Evolutionary conservation across 1,284 basidiomycete genomes (phyloP).

Genomic region (Malassezia caprae): DNA sequence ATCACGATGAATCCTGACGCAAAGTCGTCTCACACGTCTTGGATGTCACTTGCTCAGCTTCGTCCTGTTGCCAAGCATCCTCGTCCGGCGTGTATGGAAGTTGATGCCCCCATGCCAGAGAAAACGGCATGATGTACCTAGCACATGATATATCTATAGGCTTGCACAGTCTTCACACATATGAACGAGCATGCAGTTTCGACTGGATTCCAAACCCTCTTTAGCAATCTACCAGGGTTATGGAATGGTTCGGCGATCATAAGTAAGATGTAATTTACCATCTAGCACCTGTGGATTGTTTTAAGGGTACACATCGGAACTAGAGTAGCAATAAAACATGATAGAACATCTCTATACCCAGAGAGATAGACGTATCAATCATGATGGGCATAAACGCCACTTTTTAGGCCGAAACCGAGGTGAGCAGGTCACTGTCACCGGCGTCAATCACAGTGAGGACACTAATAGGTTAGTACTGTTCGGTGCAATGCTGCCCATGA

Average conservation of each 20-base stretch:
- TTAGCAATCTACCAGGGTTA: background rate
- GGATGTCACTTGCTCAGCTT: conserved; percentile 7
- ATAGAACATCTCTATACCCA: background rate
- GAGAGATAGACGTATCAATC: background rate
- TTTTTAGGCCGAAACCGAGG: conserved; percentile 40
- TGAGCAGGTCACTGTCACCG: conserved; percentile 84
- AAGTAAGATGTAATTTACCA: conserved; percentile 4
- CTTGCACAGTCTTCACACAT: background rate
- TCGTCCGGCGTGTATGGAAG: background rate
- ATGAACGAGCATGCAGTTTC: background rate
- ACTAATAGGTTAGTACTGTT: conserved; percentile 33
- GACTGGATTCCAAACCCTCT: background rate
- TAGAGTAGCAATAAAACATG: conserved; percentile 7
- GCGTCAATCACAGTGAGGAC: conserved; percentile 95
- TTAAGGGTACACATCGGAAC: background rate
- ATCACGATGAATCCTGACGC: background rate
- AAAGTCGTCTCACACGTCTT: background rate
- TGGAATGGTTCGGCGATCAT: conserved; percentile 6
- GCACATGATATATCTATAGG: background rate
- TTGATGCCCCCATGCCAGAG: conserved; percentile 9
- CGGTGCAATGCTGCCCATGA: background rate
- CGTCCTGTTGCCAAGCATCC: conserved; percentile 13
- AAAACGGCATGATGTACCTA: background rate
- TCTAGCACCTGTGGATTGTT: conserved; percentile 7
- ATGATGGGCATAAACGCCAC: background rate